Percentiles rank a stretch among this genome's conserved stretches.
Conservation (phyloP, 495 filamentous ascomycete species). For the Staphylotrichum longicolle region DNA sequence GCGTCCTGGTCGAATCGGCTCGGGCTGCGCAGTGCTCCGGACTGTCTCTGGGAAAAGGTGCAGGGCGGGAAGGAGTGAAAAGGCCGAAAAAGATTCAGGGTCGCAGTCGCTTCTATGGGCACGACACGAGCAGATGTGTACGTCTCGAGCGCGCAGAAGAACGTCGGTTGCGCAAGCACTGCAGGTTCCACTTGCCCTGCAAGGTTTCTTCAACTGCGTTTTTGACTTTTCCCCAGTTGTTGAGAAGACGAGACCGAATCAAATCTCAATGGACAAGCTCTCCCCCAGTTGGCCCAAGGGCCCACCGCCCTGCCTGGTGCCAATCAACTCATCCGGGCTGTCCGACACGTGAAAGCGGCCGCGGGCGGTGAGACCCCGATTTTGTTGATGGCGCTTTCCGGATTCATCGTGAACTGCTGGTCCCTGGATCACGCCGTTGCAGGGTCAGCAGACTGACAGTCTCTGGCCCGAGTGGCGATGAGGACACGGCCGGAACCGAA, state of each 20-base stretch:
- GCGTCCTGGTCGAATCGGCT: not conserved
- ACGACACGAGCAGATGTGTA: slow-evolving; percentile 5
- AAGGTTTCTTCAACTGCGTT: not conserved
- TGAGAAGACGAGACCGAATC: slow-evolving; percentile 24
- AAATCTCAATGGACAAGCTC: slow-evolving; percentile 20
- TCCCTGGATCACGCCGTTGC: too few relatives aligned
- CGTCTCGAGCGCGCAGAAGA: not conserved
- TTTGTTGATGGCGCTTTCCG: not conserved
- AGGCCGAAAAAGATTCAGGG: not conserved
- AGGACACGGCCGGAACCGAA: too few relatives aligned
- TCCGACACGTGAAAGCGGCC: slow-evolving; percentile 21
- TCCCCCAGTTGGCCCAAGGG: slow-evolving; percentile 2
- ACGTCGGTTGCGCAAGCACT: not conserved
- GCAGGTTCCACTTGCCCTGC: not conserved
- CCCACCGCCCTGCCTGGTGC: not conserved
- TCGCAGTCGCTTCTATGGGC: not conserved
- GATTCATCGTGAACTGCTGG: too few relatives aligned
- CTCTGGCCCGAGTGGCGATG: too few relatives aligned
- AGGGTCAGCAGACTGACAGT: too few relatives aligned
- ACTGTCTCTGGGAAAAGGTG: not conserved
- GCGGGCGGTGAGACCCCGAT: slow-evolving; percentile 9
- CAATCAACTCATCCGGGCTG: not conserved
- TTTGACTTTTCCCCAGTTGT: slow-evolving; percentile 21
- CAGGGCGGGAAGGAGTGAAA: not conserved
- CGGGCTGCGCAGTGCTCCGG: not conserved